phyloP scores from a whole-genome alignment of 495 filamentous ascomycete genomes.

The Bryoglossum gracile region DNA sequence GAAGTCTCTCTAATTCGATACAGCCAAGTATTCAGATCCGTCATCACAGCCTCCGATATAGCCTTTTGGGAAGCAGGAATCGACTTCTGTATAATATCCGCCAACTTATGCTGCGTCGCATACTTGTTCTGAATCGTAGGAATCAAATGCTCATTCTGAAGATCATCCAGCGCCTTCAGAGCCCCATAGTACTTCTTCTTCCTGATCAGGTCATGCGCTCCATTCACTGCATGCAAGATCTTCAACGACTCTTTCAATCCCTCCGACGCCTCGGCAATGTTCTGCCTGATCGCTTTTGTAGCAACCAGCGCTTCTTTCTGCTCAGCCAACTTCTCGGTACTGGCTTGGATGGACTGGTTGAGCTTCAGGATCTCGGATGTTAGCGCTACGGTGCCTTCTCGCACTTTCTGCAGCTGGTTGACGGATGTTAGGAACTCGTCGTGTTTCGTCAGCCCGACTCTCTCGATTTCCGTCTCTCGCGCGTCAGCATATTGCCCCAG shows the following conservation, averaged over 20 bases:
- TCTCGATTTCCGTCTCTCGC: constrained; percentile 86
- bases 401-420: constrained; percentile 82
- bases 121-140: constrained; percentile 48
- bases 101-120: constrained; percentile 89
- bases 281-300: constrained; percentile 84
- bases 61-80: constrained; percentile 87
- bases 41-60: constrained; percentile 95
- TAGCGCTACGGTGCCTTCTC: constrained; percentile 78
- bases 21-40: constrained; percentile 95
- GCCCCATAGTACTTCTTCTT: constrained; percentile 95
- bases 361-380: constrained; percentile 88
- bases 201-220: constrained; percentile 81
- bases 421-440: constrained; percentile 93
- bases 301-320: constrained; percentile 93
- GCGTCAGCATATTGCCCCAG: constrained; percentile 75
- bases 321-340: constrained; percentile 86
- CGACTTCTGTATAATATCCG: constrained; percentile 89
- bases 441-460: constrained; percentile 89
- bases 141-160: constrained; percentile 85
- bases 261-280: constrained; percentile 87
- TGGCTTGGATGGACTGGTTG: constrained; percentile 91
- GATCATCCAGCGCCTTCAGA: constrained; percentile 85
- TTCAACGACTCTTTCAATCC: constrained; percentile 87
- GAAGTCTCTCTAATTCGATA: constrained; percentile 92
- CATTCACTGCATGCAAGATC: constrained; percentile 86